Conservation (phyloP, 371 early-diverging fungal genomes). For the Mortierella sp. region DNA sequence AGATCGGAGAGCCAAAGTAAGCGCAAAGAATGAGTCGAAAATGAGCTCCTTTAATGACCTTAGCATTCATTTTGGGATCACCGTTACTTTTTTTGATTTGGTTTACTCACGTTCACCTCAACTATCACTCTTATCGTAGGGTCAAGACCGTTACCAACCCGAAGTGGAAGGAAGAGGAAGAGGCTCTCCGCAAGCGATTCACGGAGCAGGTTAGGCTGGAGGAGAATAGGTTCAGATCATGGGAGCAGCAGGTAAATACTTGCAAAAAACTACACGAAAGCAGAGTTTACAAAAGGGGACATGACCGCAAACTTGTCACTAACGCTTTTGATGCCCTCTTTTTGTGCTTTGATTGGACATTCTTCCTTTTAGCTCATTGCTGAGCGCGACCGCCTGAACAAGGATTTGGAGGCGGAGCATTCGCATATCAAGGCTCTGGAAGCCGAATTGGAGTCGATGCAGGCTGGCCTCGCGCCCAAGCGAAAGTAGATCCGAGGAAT, state of each 20-base stretch:
- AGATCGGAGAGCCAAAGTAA: conserved; percentile 82
- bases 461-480: conserved; percentile 58
- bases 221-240: conserved; percentile 95
- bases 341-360: too few relatives aligned
- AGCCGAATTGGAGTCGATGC: conserved; percentile 79
- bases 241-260: conserved; percentile 95
- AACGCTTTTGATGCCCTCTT: too few relatives aligned
- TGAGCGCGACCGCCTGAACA: conserved; percentile 95
- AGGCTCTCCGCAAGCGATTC: conserved; percentile 88
- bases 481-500: conserved; percentile 32
- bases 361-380: conserved; percentile 77
- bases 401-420: conserved; percentile 95
- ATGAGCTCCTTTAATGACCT: too few relatives aligned
- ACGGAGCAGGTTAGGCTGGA: conserved; percentile 95
- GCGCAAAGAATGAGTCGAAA: too few relatives aligned
- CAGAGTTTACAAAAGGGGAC: too few relatives aligned
- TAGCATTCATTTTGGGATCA: too few relatives aligned
- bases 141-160: conserved; percentile 79
- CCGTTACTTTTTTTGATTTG: not conserved
- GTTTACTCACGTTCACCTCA: not conserved
- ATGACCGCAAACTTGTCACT: too few relatives aligned
- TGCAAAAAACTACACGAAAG: too few relatives aligned
- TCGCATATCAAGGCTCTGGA: conserved; percentile 88
- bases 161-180: conserved; percentile 96
- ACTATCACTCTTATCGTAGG: conserved; percentile 39